Percentiles rank a stretch among this genome's conserved stretches.
Conservation (phyloP, 805 yeast genomes). For the Pichia phayaonensis region DNA sequence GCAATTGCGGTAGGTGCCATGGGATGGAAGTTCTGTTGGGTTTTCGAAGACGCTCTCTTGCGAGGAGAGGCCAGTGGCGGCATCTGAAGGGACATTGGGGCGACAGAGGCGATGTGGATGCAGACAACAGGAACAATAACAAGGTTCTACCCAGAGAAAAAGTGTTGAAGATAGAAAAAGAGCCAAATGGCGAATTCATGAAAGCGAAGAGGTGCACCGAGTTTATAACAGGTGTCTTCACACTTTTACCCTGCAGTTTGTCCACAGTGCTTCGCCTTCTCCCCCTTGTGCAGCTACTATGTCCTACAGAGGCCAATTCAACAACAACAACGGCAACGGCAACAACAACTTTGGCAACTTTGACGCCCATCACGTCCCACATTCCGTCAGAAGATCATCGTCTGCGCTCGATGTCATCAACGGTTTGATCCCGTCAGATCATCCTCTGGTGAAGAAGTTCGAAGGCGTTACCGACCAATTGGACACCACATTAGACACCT, state of each 20-base stretch:
- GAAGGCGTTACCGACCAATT: slow-evolving; percentile 45
- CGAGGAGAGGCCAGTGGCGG: slow-evolving; percentile 13
- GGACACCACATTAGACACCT: slow-evolving; percentile 46
- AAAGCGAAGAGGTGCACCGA: background rate
- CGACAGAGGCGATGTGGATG: background rate
- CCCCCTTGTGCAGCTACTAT: background rate
- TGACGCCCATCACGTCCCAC: slow-evolving; percentile 5
- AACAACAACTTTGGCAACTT: background rate
- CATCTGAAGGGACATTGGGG: background rate
- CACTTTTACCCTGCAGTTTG: too few relatives aligned
- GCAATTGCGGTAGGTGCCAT: slow-evolving; percentile 15
- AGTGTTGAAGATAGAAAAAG: background rate
- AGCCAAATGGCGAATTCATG: background rate
- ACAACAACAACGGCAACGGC: background rate
- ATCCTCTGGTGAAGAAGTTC: slow-evolving; percentile 31
- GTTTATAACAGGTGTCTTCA: background rate
- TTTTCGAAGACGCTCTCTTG: slow-evolving; percentile 28
- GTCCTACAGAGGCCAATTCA: background rate
- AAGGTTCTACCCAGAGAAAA: background rate
- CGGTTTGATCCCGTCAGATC: slow-evolving; percentile 26
- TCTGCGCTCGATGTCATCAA: slow-evolving; percentile 21
- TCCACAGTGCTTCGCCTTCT: too few relatives aligned
- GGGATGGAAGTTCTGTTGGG: slow-evolving; percentile 27
- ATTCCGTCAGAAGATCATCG: slow-evolving; percentile 5
- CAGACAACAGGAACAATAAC: background rate